Evolutionary conservation across 2,329 filamentous ascomycete genomes (phyloP).

Genomic region (Colletotrichum australisinense): DNA sequence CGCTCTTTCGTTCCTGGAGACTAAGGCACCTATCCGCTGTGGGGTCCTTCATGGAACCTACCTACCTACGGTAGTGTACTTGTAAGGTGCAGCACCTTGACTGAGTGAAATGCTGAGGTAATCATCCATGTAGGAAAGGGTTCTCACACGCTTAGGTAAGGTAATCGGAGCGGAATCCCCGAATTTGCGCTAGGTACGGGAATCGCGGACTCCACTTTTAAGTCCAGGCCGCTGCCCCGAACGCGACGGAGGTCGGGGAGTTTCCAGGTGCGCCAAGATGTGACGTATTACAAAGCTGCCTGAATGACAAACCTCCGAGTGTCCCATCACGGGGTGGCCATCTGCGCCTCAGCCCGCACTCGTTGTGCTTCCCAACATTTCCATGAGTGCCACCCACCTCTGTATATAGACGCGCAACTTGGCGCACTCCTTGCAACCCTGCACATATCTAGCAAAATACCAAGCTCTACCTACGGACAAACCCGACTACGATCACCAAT

Average conservation of each 20-base stretch:
- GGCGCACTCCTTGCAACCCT: background rate
- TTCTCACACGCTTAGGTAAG: slow-evolving; percentile 1
- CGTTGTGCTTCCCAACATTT: slow-evolving; percentile 22
- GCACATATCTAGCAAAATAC: slow-evolving; percentile 36
- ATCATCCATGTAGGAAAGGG: too few species aligned
- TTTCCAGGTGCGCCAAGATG: background rate
- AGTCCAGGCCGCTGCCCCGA: slow-evolving; percentile 3
- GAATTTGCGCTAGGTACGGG: slow-evolving; percentile 1
- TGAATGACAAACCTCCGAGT: slow-evolving; percentile 42
- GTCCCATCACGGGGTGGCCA: slow-evolving; percentile 28
- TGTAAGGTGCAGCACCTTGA: background rate
- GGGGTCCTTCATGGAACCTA: background rate
- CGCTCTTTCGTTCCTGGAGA: slow-evolving; percentile 5
- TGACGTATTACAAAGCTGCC: slow-evolving; percentile 57
- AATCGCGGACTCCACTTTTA: slow-evolving; percentile 3
- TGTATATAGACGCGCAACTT: slow-evolving; percentile 9
- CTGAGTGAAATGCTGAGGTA: too few species aligned
- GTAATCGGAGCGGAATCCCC: background rate
- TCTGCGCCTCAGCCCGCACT: slow-evolving; percentile 26
- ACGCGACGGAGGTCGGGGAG: slow-evolving; percentile 4
- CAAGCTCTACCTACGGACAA: too few species aligned
- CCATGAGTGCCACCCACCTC: background rate
- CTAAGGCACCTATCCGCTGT: slow-evolving; percentile 19
- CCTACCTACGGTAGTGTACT: too few species aligned
- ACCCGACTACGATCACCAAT: background rate